phyloP scores from a whole-genome alignment of 2,329 filamentous ascomycete genomes.

The Colletotrichum lentis region DNA sequence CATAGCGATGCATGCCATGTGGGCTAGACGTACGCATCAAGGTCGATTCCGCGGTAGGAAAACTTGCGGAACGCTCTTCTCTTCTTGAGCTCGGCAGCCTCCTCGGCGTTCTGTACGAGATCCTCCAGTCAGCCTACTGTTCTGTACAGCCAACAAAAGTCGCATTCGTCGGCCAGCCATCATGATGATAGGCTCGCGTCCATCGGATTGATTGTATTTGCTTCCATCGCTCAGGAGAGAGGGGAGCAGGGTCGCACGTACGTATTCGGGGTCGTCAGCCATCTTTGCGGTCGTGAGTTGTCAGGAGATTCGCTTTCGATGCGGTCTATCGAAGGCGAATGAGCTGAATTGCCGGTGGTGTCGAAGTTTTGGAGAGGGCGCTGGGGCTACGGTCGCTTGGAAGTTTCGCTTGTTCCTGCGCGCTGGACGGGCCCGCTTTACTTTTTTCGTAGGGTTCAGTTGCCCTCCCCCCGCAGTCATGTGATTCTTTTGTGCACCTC shows the following conservation, averaged over 20 bases:
- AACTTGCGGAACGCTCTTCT: constrained; percentile 99
- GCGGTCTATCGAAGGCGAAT: constrained; percentile 54
- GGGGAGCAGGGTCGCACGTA: constrained; percentile 60
- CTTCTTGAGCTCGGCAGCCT: constrained; percentile 99
- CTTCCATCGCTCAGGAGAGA: constrained; percentile 27
- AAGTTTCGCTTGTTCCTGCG: constrained; percentile 36
- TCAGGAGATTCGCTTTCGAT: constrained; percentile 56
- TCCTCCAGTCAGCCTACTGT: constrained; percentile 43
- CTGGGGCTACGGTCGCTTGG: constrained; percentile 32
- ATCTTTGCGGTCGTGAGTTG: constrained; percentile 66
- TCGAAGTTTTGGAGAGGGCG: constrained; percentile 35
- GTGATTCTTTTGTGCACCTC: constrained; percentile 22
- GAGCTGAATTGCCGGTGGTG: constrained; percentile 41
- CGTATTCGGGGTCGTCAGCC: constrained; percentile 84
- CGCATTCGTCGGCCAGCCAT: constrained; percentile 22
- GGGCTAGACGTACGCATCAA: constrained; percentile 84
- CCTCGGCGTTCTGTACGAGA: constrained; percentile 82
- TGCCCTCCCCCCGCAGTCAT: constrained; percentile 37
- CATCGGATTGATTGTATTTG: constrained; percentile 8
- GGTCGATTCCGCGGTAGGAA: constrained; percentile 98
- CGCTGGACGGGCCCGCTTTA: constrained; percentile 12
- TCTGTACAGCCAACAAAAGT: constrained; percentile 26
- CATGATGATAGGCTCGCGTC: constrained; percentile 2
- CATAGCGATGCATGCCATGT: constrained; percentile 42
- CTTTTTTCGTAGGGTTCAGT: constrained; percentile 37